Base-by-base conservation (phyloP, 1,284 basidiomycete genomes). In the Leccinum variabile region DNA sequence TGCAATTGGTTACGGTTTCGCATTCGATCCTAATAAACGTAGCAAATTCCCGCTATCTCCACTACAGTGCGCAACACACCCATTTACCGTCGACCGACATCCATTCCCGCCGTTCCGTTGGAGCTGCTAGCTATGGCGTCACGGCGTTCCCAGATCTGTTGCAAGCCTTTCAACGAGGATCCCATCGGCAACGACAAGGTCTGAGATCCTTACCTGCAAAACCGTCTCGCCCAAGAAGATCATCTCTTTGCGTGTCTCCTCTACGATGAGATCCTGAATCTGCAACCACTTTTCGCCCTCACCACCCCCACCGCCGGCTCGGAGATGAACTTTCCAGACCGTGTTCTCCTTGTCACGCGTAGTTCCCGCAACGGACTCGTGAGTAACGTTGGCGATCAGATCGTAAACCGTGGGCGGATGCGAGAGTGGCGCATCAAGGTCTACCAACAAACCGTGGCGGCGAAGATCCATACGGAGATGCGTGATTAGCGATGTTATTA, bases 141-240 rank as follows among this genome's bases (percentile, higher is more conserved):
- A 68, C 84, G 77, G 67, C 86, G 82, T 76, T 91, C 89, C 89
- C 89, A 91, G 64, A 91, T 88, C 89, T 91, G 69, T 37, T 59
- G 59, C 25, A 60, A 13, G 56, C 41, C 63, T 69, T 60, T 62
- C 58, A 70, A 52, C 54, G 54, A n/a, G 49, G 59, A 59, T 63
- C 30, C 53, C n/a, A 53, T 33, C 18, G 9, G 18, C 54, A 58
- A 4, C 61, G 10, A 53, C 14, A 54, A 58, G 70, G 44, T 39
- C 10, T 62, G 70, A 57, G 69, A 53, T 44, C 14, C 64, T 72
- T 59, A 94, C 95, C 84, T 98, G 97, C 55, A 99, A 80, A 56
- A 97, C 92, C 30, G 92, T 95, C 77, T 99, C 97, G 32, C 96
- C 97, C 41, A 99, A 81, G 75, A 98, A 97, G 65, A 99, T 96